These are phyloP conservation scores for Macrophomina tecta DNA, from an alignment of 2,329 filamentous ascomycete genomes.

Conservation along the genomic window DNA sequence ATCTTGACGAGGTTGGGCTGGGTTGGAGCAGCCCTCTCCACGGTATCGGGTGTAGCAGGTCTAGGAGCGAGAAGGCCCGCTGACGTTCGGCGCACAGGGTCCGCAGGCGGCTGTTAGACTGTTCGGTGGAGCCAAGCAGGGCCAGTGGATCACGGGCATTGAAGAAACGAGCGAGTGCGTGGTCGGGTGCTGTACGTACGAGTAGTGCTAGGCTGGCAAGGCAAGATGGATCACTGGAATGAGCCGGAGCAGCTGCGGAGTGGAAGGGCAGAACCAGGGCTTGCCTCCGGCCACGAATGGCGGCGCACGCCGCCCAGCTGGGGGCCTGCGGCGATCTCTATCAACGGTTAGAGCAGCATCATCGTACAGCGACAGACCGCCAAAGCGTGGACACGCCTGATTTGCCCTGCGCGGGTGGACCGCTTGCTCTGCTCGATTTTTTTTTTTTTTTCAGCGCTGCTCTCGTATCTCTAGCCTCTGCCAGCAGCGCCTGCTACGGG, in stretches of 20 bases:
- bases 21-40: conserved; percentile 47
- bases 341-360: conserved; percentile 23
- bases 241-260: conserved; percentile 19
- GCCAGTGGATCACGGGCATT: conserved; percentile 29
- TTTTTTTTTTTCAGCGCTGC: conserved; percentile 3
- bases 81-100: conserved; percentile 29
- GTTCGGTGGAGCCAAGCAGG: conserved; percentile 27
- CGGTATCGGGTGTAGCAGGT: conserved; percentile 28
- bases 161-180: conserved; percentile 26
- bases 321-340: conserved; percentile 25
- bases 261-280: conserved; percentile 16
- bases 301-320: conserved; percentile 18
- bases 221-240: conserved; percentile 22
- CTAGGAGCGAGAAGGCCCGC: conserved; percentile 26
- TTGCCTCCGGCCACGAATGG: conserved; percentile 20
- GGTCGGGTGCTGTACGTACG: conserved; percentile 26
- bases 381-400: conserved; percentile 23
- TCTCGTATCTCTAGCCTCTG: background rate
- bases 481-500: background rate
- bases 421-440: conserved; percentile 18
- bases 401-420: conserved; percentile 19
- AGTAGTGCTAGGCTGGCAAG: conserved; percentile 25
- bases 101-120: conserved; percentile 26
- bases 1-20: conserved; percentile 85
- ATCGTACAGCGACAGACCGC: conserved; percentile 24